Conservation (phyloP, 306 rosid genomes). For the Prunus padus region DNA sequence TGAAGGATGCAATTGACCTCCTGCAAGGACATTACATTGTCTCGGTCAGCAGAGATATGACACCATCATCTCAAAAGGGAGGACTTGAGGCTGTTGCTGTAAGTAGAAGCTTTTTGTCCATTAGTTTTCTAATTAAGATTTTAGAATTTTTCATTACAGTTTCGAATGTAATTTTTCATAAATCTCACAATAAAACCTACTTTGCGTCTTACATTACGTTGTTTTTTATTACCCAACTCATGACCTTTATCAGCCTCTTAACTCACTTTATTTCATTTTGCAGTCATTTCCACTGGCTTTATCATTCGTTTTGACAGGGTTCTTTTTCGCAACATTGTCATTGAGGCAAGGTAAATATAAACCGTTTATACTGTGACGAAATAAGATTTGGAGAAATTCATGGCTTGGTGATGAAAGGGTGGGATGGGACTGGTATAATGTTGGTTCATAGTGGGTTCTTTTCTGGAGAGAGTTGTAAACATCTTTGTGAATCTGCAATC, state of each 20-base stretch:
- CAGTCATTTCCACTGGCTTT: conserved; percentile 92
- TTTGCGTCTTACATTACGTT: background rate
- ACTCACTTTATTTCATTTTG: conserved; percentile 27
- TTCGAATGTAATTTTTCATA: background rate
- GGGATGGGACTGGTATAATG: background rate
- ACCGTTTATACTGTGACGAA: background rate
- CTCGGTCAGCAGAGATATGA: conserved; percentile 68
- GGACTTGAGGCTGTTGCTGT: conserved; percentile 96
- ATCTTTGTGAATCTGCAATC: background rate
- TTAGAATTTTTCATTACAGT: conserved; percentile 13
- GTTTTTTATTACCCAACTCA: background rate
- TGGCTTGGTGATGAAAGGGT: background rate
- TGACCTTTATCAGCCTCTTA: conserved; percentile 8
- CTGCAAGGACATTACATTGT: conserved; percentile 95
- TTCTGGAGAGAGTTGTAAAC: background rate
- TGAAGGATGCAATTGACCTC: conserved; percentile 97
- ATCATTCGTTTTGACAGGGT: conserved; percentile 66
- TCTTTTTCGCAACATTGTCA: conserved; percentile 77
- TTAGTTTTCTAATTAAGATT: conserved; percentile 2
- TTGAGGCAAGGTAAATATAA: conserved; percentile 73
- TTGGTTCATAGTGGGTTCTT: background rate
- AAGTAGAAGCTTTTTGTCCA: conserved; percentile 43
- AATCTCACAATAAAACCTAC: background rate
- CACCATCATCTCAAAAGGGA: conserved; percentile 67
- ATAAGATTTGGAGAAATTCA: background rate